Evolutionary conservation across 768 basidiomycete species (phyloP), one percentile per base, ranked within the genome.

Genomic region (Lanmaoa rubissima): DNA sequence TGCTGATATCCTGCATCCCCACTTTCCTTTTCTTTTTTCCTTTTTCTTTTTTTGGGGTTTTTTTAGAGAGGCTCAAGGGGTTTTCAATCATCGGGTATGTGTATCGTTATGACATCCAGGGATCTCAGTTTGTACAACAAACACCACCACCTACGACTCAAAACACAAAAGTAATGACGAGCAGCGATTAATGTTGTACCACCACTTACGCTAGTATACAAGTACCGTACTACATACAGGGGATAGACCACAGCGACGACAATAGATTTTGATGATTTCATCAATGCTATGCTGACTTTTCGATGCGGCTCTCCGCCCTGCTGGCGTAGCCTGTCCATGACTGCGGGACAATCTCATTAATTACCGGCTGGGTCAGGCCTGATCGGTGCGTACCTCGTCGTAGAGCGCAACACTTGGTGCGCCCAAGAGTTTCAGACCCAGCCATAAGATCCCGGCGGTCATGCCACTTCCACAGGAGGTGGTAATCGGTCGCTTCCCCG

Each of bases 391-490:
- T 67, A 96, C 94, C 84, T 99, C 97, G 63, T 99, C 97, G 67
- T 98, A 99, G 12, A 98, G 71, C n/a, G 81, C 82, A 40, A 88
- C 75, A 24, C 77, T 75, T 51, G 81, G 71, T 5, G 82, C 82
- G 14, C 84, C 86, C 45, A 94, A 64, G 38, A 89, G 65, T 69
- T 89, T 83, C 59, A 97, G 76, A n/a, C 92, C 94, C 55, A 98
- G 78, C 95, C 97, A 98, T 7, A 98, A 78, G 14, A 98, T 78
- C 4, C 83, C 92, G 12, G 96, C 96, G n/a, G 95, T 97, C 96
- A 99, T 98, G 43, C 96, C 96, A 67, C 92, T 96, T 49, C 96
- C 96, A 75, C 96, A 99, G 56, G 80, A 88, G 13, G 89, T 84
- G 6, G 87, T 80, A 32, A 95, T 82, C 21, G 77, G 68, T 50